A percentile compares a stretch with the other conserved stretches of the same genome.
Conservation (phyloP, 192 early-diverging fungal species). For the Powellomyces hirtus region DNA sequence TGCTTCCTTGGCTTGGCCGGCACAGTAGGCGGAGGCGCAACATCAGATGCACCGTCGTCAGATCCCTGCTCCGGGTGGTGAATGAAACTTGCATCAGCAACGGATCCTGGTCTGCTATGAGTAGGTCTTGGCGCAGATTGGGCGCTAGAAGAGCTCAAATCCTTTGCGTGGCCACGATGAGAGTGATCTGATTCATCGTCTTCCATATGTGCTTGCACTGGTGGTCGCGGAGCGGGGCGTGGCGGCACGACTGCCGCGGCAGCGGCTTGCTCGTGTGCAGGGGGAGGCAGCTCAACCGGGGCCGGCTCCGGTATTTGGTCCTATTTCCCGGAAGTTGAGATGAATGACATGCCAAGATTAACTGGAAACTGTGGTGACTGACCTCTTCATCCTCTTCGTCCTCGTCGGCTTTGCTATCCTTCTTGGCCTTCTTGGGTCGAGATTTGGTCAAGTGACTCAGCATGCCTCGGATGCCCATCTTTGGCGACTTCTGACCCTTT, state of each 20-base stretch:
- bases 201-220: neutral
- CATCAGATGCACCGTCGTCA: neutral
- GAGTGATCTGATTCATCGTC: neutral
- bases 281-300: too few species aligned
- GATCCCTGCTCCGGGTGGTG: neutral
- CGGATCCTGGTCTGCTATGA: constrained; percentile 7
- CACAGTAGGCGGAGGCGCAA: neutral
- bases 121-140: neutral
- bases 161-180: neutral
- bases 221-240: constrained; percentile 1
- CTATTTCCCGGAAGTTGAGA: too few species aligned
- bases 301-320: too few species aligned
- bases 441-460: constrained; percentile 46
- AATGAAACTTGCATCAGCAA: neutral
- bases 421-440: constrained; percentile 40
- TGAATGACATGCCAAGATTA: too few species aligned
- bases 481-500: constrained; percentile 23
- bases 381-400: neutral
- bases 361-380: too few species aligned
- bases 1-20: constrained; percentile 25
- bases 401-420: constrained; percentile 15
- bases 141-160: neutral
- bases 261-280: neutral
- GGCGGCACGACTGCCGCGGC: neutral
- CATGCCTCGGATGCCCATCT: constrained; percentile 40